These are phyloP conservation scores for Psilocybe mexicana DNA, from an alignment of 1,284 basidiomycete genomes.

Conservation along the genomic window DNA sequence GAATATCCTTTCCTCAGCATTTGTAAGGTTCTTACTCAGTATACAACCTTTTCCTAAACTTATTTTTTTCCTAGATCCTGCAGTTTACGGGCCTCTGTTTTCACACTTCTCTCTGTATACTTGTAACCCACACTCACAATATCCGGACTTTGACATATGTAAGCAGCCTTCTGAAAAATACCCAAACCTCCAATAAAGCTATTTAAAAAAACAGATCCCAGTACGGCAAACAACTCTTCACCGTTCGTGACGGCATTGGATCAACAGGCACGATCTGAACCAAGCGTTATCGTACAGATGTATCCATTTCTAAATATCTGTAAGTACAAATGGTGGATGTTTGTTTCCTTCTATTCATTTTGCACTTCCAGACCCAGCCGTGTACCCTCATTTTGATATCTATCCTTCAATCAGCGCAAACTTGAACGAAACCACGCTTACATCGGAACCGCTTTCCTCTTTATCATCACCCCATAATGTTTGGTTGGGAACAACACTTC, in stretches of 20 bases:
- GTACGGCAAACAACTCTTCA: not conserved
- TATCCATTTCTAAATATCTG: slow-evolving; percentile 31
- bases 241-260: not conserved
- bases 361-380: slow-evolving; percentile 5
- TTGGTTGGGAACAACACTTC: not conserved
- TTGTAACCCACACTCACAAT: slow-evolving; percentile 4
- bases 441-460: too few relatives aligned
- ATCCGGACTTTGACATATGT: slow-evolving; percentile 12
- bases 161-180: not conserved
- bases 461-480: too few relatives aligned
- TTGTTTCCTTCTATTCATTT: slow-evolving; percentile 1
- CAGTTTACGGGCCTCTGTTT: slow-evolving; percentile 5
- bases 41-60: not conserved
- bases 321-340: not conserved
- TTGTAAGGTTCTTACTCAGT: not conserved
- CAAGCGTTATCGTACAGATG: not conserved
- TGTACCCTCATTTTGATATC: slow-evolving; percentile 10
- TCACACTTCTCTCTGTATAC: not conserved
- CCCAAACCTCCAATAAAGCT: not conserved
- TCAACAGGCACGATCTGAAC: not conserved
- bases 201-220: not conserved
- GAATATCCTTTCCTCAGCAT: slow-evolving; percentile 15
- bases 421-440: too few relatives aligned
- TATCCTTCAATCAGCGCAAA: not conserved
- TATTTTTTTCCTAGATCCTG: slow-evolving; percentile 3